Base-by-base conservation (phyloP, 352 stramenopile genomes). In the Phytophthora kernoviae region DNA sequence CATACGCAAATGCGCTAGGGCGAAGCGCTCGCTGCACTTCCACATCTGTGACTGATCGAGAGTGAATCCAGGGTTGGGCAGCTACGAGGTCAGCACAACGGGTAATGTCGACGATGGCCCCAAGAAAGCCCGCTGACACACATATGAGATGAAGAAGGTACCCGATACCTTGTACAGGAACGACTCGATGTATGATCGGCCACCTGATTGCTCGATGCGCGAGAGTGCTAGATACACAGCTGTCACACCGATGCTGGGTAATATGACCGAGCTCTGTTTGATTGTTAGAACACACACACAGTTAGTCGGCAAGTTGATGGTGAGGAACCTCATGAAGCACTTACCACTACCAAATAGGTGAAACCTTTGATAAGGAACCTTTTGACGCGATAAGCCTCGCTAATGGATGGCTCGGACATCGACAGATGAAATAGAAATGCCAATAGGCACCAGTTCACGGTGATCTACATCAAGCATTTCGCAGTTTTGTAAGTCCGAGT, bases 81-180 rank as follows among this genome's bases (percentile, higher is more conserved):
- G 68, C 75, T n/a, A 87, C 62, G 1, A 77, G 81, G 52, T 94
- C 82, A 8, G 73, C 73, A 34, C 81, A 72, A 1, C 85, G 77
- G 53, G 81, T 85, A 27, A 94, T 72, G 58, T 89, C 77, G n/a
- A 92, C 64, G 41, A 92, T 87, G 4, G 77, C 73, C 6, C 82
- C 83, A 94, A 68, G 33, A 94, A 92, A 32, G 82, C 79, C 45
- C 84, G 78, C 52, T 93, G 84, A 18, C 82, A 91, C n/a, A 93
- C 65, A 48, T 93, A 93, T 51, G 84, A 89, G 64, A 93, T 90
- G 77, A 93, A 93, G 62, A 93, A 91, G 4, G 84, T 91, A n/a
- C 84, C 82, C 10, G 80, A 91, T 24, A 93, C 73, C 53, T 93
- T 91, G 70, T 87, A 91, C 34, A 93, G 64, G 52, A 93, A 93